Evolutionary conservation across 257 asterid genomes (phyloP).

Genomic region (Echium plantagineum): DNA sequence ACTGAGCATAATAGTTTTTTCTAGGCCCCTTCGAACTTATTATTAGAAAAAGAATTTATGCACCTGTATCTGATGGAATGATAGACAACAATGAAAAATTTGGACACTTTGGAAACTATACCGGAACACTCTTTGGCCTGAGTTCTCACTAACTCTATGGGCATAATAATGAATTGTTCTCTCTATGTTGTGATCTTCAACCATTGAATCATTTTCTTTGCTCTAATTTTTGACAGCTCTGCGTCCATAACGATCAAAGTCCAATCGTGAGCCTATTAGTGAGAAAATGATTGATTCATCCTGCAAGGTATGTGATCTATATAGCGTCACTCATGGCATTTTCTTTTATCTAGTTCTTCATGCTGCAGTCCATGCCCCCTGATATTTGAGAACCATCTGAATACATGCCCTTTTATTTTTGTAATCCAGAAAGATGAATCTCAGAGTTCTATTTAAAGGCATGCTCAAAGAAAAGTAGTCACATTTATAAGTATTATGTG

Average conservation of each 20-base stretch:
- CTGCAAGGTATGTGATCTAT: constrained; percentile 53
- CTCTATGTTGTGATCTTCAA: constrained; percentile 74
- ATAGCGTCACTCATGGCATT: neutral
- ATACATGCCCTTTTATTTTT: too few relatives aligned
- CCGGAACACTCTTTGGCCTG: constrained; percentile 97
- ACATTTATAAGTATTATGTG: too few relatives aligned
- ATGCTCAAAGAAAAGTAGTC: too few relatives aligned
- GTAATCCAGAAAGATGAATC: too few relatives aligned
- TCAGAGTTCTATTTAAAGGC: too few relatives aligned
- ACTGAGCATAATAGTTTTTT: neutral
- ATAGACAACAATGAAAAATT: constrained; percentile 46
- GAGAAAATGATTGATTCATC: constrained; percentile 89
- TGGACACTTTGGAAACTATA: constrained; percentile 70
- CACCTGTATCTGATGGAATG: constrained; percentile 43
- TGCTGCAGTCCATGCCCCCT: neutral
- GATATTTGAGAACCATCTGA: neutral
- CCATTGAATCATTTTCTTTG: too few relatives aligned
- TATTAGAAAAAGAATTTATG: constrained; percentile 1
- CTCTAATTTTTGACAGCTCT: too few relatives aligned
- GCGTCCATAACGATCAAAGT: too few relatives aligned
- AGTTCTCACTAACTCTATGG: constrained; percentile 95
- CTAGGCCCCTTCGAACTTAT: too few relatives aligned
- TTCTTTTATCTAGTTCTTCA: neutral
- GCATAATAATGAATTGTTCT: constrained; percentile 84
- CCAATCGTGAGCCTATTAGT: too few relatives aligned